Evolutionary conservation across 805 yeast species (phyloP).

Genomic region (Cyberlindnera mycetangii): DNA sequence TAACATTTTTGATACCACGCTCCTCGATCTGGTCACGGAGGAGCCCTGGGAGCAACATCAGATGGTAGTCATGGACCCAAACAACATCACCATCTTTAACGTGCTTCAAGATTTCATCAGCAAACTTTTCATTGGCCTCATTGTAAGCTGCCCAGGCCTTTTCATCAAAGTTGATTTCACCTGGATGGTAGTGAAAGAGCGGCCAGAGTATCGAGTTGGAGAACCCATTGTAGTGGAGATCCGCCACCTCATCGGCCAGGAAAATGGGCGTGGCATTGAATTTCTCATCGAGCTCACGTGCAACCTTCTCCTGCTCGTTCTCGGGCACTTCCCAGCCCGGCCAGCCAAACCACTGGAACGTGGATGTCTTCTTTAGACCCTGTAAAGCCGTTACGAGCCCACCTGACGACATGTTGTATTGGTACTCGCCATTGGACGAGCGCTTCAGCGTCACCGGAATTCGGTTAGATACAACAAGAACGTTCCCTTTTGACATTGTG

Average conservation of each 20-base stretch:
- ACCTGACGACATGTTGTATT: constrained; percentile 92
- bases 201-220: constrained; percentile 97
- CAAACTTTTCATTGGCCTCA: constrained; percentile 85
- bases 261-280: constrained; percentile 91
- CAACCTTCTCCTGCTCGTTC: constrained; percentile 65
- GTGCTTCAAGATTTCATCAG: constrained; percentile 63
- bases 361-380: constrained; percentile 78
- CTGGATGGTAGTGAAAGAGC: constrained; percentile 96
- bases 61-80: constrained; percentile 98
- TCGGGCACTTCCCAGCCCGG: constrained; percentile 88
- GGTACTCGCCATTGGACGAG: constrained; percentile 58
- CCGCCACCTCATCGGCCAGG: constrained; percentile 85
- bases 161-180: constrained; percentile 97
- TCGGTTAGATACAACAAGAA: constrained; percentile 89
- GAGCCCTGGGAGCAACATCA: constrained; percentile 92
- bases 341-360: constrained; percentile 99
- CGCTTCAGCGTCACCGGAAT: constrained; percentile 90
- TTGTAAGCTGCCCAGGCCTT: constrained; percentile 97
- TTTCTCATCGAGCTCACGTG: constrained; percentile 64
- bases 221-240: constrained; percentile 94
- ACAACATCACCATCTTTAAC: constrained; percentile 82
- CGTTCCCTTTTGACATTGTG: constrained; percentile 41
- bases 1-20: constrained; percentile 49
- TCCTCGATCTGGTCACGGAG: constrained; percentile 58
- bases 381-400: constrained; percentile 95